phyloP scores from a whole-genome alignment of 257 asterid genomes.

The Jaltomata sinuosa region DNA sequence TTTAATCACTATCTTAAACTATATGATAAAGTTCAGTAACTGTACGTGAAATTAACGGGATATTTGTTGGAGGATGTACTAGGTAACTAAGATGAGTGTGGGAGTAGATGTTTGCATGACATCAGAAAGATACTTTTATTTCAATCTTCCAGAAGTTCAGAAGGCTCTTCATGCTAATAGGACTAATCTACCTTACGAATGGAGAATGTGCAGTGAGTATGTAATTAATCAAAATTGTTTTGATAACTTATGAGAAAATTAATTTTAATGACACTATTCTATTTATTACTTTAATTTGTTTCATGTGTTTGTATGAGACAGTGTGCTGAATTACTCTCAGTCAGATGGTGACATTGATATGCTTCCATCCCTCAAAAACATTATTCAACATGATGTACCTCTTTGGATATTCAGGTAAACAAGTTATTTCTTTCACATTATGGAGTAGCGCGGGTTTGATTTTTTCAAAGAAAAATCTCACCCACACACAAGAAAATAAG shows the following conservation, averaged over 20 bases:
- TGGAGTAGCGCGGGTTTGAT: too few species aligned
- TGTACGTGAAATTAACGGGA: neutral
- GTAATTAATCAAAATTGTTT: neutral
- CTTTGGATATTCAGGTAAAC: constrained; percentile 27
- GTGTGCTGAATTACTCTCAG: constrained; percentile 13
- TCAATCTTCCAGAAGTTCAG: constrained; percentile 67
- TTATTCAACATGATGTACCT: constrained; percentile 16
- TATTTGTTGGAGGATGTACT: neutral
- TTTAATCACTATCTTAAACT: neutral
- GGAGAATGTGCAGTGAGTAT: constrained; percentile 72
- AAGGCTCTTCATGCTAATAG: constrained; percentile 70
- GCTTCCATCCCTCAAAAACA: constrained; percentile 23
- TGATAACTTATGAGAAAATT: neutral
- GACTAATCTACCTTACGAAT: constrained; percentile 42
- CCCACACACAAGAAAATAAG: too few species aligned
- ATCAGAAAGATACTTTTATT: constrained; percentile 43
- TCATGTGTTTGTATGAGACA: neutral
- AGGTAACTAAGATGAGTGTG: constrained; percentile 40
- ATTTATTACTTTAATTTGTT: neutral
- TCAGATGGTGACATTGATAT: constrained; percentile 16
- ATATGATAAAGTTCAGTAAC: neutral
- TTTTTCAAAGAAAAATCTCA: too few species aligned
- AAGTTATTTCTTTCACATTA: too few species aligned
- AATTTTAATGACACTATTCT: neutral
- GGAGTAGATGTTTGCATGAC: constrained; percentile 60